Evolutionary conservation across 1,284 basidiomycete species (phyloP).

Genomic region (Ustilago esculenta): DNA sequence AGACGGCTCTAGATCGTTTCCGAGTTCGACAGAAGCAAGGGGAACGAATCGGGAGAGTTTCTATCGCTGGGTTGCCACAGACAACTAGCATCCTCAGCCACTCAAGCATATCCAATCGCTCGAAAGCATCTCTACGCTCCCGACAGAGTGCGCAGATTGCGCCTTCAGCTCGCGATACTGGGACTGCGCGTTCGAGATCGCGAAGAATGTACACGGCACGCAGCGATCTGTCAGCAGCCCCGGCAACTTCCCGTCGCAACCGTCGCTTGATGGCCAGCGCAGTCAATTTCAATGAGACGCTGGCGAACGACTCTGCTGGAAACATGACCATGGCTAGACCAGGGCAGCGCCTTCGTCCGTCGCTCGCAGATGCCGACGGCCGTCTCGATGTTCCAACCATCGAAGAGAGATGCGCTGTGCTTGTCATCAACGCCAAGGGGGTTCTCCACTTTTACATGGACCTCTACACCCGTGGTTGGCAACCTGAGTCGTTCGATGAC

Average conservation of each 20-base stretch:
- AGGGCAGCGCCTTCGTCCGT: slow-evolving; percentile 42
- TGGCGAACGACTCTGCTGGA: slow-evolving; percentile 1
- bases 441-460: slow-evolving; percentile 51
- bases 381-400: slow-evolving; percentile 43
- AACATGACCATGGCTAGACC: slow-evolving; percentile 33
- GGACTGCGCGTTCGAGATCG: slow-evolving; percentile 8
- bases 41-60: slow-evolving; percentile 10
- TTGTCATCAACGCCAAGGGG: slow-evolving; percentile 45
- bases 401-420: slow-evolving; percentile 46
- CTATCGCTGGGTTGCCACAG: slow-evolving; percentile 15
- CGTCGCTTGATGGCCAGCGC: background rate
- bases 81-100: background rate
- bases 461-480: slow-evolving; percentile 36
- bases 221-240: slow-evolving; percentile 9
- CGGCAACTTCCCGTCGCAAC: slow-evolving; percentile 4
- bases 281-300: slow-evolving; percentile 2
- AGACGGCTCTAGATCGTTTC: slow-evolving; percentile 28
- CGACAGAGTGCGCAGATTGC: slow-evolving; percentile 28
- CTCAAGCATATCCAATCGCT: background rate
- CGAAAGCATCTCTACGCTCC: slow-evolving; percentile 2
- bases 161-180: slow-evolving; percentile 1
- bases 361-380: slow-evolving; percentile 32
- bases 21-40: slow-evolving; percentile 13
- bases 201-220: slow-evolving; percentile 20
- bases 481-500: slow-evolving; percentile 36